Percentiles rank a stretch among this genome's conserved stretches.
Conservation (phyloP, 208 protist genomes). For the Leishmania major region DNA sequence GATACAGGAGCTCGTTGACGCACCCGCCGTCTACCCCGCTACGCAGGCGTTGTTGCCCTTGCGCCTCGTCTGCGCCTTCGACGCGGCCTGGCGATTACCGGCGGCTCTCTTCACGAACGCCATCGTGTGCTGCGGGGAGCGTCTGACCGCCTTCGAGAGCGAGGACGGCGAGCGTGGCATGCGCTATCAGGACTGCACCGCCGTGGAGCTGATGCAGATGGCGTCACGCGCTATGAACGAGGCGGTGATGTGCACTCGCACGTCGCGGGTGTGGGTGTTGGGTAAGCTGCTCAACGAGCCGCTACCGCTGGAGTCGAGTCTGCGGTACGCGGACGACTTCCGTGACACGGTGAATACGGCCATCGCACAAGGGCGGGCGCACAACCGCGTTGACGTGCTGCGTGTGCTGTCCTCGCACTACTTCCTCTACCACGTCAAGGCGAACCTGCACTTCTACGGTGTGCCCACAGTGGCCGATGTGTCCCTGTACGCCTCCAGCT, state of each 20-base stretch:
- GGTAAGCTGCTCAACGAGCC: slow-evolving; percentile 74
- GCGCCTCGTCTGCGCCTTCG: slow-evolving; percentile 77
- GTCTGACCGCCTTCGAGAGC: slow-evolving; percentile 27
- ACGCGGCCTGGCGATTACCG: slow-evolving; percentile 78
- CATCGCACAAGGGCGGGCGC: slow-evolving; percentile 60
- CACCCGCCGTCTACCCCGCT: slow-evolving; percentile 47
- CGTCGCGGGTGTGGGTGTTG: slow-evolving; percentile 75
- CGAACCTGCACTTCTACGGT: slow-evolving; percentile 82
- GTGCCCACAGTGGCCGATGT: slow-evolving; percentile 70
- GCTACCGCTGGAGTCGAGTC: slow-evolving; percentile 77
- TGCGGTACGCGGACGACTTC: slow-evolving; percentile 86
- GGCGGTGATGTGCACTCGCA: slow-evolving; percentile 66
- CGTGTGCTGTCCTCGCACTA: slow-evolving; percentile 84
- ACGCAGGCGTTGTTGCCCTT: slow-evolving; percentile 62
- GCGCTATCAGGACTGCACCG: slow-evolving; percentile 52
- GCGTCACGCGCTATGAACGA: slow-evolving; percentile 69
- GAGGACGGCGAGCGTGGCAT: slow-evolving; percentile 28
- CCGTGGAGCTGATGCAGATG: slow-evolving; percentile 79
- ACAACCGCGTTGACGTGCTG: slow-evolving; percentile 63
- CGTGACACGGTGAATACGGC: slow-evolving; percentile 75
- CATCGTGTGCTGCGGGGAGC: slow-evolving; percentile 78
- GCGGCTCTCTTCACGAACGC: slow-evolving; percentile 70
- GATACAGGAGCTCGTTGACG: slow-evolving; percentile 59
- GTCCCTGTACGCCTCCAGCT: slow-evolving; percentile 72
- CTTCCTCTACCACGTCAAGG: slow-evolving; percentile 77